phyloP scores from a whole-genome alignment of 441 rosid species.

The Metrosideros polymorpha region DNA sequence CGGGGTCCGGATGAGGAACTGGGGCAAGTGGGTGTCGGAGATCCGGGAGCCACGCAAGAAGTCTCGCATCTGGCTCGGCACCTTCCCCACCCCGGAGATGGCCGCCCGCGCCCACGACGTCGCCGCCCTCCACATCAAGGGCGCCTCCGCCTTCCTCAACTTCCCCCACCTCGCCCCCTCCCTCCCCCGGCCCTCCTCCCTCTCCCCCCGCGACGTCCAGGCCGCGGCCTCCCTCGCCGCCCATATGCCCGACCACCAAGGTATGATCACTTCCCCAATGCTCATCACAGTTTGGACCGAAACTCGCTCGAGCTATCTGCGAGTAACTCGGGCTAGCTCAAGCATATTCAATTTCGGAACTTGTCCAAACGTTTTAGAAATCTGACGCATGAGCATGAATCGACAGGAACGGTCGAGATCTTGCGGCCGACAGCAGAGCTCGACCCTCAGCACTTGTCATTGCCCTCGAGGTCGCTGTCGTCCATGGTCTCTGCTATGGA shows the following conservation, averaged over 20 bases:
- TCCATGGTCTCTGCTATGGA: constrained; percentile 40
- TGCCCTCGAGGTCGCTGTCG: background rate
- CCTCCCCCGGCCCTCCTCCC: constrained; percentile 64
- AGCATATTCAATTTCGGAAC: fast-evolving
- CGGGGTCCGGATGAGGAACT: constrained; percentile 82
- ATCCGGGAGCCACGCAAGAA: constrained; percentile 89
- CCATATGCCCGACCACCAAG: constrained; percentile 35
- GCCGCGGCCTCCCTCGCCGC: constrained; percentile 87
- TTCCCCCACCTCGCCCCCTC: constrained; percentile 59
- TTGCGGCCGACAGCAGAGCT: background rate
- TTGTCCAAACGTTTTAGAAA: background rate
- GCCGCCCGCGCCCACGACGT: constrained; percentile 95
- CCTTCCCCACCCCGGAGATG: constrained; percentile 88
- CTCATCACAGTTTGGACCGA: background rate
- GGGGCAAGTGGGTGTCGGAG: constrained; percentile 99
- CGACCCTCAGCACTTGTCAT: background rate
- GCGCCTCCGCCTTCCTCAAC: constrained; percentile 70
- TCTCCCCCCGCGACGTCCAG: constrained; percentile 75
- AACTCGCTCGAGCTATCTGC: background rate
- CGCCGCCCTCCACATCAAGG: constrained; percentile 76
- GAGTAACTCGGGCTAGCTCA: too few species aligned
- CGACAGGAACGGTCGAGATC: background rate
- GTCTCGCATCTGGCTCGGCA: constrained; percentile 93
- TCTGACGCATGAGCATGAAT: background rate
- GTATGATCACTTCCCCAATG: background rate